Percentiles rank a stretch among this genome's conserved stretches.
Conservation (phyloP, 192 early-diverging fungal species). For the Podila verticillata region DNA sequence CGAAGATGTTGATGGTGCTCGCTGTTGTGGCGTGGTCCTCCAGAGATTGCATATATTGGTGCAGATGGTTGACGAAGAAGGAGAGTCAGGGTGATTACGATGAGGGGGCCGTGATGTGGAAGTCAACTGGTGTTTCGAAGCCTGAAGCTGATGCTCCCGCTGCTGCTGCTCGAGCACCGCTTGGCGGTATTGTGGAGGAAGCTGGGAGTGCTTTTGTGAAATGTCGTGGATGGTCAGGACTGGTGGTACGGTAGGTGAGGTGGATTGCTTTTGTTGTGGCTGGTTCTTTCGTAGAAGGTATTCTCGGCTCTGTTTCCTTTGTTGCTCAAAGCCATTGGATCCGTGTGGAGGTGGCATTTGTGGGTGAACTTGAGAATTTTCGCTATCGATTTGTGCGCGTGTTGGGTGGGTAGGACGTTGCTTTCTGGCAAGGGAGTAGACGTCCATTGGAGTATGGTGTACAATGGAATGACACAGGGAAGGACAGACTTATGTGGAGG, state of each 20-base stretch:
- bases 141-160: slow-evolving; percentile 20
- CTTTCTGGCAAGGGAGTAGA: neutral
- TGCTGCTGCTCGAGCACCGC: slow-evolving; percentile 38
- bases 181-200: slow-evolving; percentile 47
- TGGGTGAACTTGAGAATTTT: neutral
- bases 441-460: neutral
- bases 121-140: slow-evolving; percentile 19
- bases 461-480: neutral
- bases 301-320: slow-evolving; percentile 8
- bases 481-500: neutral
- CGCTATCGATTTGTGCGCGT: neutral
- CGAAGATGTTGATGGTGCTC: neutral
- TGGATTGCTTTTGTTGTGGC: slow-evolving; percentile 4
- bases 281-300: neutral
- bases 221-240: slow-evolving; percentile 19
- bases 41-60: neutral
- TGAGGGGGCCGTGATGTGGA: slow-evolving; percentile 2
- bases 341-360: slow-evolving; percentile 6
- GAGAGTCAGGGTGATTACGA: neutral
- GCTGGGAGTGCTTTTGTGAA: slow-evolving; percentile 27
- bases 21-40: neutral
- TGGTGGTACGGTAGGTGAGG: slow-evolving; percentile 9
- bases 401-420: slow-evolving; percentile 2
- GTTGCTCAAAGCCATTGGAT: slow-evolving; percentile 1
- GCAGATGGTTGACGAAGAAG: neutral